These are phyloP conservation scores for Aspergillus asperescens DNA, from an alignment of 495 filamentous ascomycete species.

Conservation along the genomic window DNA sequence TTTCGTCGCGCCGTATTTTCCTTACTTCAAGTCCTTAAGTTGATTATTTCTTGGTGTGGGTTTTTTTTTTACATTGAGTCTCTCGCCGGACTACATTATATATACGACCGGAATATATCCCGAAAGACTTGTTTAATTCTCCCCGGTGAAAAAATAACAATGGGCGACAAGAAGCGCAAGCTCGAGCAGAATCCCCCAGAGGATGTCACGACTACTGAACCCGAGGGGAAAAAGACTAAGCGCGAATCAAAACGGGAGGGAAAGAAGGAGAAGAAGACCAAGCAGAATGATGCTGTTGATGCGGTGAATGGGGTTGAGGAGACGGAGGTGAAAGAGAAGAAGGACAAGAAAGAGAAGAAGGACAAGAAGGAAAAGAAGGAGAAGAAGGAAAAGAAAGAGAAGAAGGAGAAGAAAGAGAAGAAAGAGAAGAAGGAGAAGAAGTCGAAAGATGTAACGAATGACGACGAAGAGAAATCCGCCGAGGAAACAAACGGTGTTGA, in stretches of 20 bases:
- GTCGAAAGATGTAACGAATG: background rate
- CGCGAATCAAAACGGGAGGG: conserved; percentile 22
- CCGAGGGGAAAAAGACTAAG: conserved; percentile 40
- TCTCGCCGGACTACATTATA: no score
- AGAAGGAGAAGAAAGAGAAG: conserved; percentile 19
- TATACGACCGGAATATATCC: no score
- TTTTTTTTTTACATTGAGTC: no score
- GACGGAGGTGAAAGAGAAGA: conserved; percentile 4
- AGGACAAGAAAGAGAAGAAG: conserved; percentile 16
- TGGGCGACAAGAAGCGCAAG: conserved; percentile 47
- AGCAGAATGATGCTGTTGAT: conserved; percentile 13
- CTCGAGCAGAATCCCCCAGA: conserved; percentile 24
- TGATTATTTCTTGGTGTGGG: no score
- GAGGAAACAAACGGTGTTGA: background rate
- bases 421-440: conserved; percentile 16
- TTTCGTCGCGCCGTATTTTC: background rate
- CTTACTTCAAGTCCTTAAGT: no score
- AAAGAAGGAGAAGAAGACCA: conserved; percentile 9
- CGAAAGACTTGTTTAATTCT: background rate
- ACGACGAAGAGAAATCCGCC: background rate
- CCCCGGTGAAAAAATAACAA: no score
- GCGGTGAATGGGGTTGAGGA: conserved; percentile 6
- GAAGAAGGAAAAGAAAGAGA: conserved; percentile 16
- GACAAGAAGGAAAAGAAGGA: conserved; percentile 7
- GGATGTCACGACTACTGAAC: conserved; percentile 18